A percentile compares a stretch with the other conserved stretches of the same genome.
Conservation (phyloP, 768 basidiomycete species). For the Suillus luteus region DNA sequence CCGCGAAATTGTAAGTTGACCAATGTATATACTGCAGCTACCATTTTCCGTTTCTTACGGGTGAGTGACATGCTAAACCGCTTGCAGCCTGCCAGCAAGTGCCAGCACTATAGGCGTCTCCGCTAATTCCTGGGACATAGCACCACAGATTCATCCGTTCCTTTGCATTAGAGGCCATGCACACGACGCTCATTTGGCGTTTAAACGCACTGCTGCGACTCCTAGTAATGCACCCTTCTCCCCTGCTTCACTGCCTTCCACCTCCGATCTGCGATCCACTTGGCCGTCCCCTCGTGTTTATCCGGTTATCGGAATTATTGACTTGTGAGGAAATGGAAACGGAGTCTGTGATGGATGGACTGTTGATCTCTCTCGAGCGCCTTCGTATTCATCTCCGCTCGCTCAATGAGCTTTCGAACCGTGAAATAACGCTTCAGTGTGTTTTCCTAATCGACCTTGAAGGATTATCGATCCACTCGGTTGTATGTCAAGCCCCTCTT, state of each 20-base stretch:
- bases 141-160: slow-evolving; percentile 67
- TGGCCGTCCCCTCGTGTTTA: slow-evolving; percentile 63
- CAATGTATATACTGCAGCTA: slow-evolving; percentile 34
- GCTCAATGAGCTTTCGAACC: slow-evolving; percentile 38
- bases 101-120: not conserved
- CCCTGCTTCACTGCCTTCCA: slow-evolving; percentile 57
- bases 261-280: slow-evolving; percentile 55
- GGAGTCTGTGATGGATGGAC: slow-evolving; percentile 35
- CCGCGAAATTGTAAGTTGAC: not conserved
- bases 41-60: slow-evolving; percentile 62
- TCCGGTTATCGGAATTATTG: slow-evolving; percentile 48
- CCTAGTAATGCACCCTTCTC: slow-evolving; percentile 25
- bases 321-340: slow-evolving; percentile 34
- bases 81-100: slow-evolving; percentile 6
- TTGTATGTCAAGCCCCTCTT: slow-evolving; percentile 43
- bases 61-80: slow-evolving; percentile 39
- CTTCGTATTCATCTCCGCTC: slow-evolving; percentile 57
- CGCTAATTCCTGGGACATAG: slow-evolving; percentile 36
- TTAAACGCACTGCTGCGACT: slow-evolving; percentile 37
- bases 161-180: slow-evolving; percentile 60
- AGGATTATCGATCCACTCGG: slow-evolving; percentile 52
- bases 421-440: slow-evolving; percentile 59
- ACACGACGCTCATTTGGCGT: slow-evolving; percentile 60
- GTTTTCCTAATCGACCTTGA: slow-evolving; percentile 66
- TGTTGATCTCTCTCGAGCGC: slow-evolving; percentile 55